These are phyloP conservation scores for Leccinum pachyderme DNA, from an alignment of 1,284 basidiomycete genomes.

Conservation along the genomic window DNA sequence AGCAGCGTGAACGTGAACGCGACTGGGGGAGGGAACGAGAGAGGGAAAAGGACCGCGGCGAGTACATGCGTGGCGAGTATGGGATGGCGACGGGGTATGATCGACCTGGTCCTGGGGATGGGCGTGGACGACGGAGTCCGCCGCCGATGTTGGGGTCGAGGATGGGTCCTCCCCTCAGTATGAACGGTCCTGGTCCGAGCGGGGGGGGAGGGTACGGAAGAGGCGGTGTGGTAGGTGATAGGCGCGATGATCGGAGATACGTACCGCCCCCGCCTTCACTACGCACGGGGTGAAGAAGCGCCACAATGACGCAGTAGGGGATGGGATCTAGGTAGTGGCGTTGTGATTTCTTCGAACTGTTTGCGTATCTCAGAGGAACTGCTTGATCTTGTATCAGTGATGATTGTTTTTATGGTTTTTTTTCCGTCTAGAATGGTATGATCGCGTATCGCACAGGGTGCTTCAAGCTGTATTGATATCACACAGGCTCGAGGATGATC, in stretches of 20 bases:
- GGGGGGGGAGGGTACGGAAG: constrained; percentile 11
- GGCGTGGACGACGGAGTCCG: constrained; percentile 27
- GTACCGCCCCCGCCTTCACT: constrained; percentile 18
- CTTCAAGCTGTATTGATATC: too few relatives aligned
- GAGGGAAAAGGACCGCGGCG: background rate
- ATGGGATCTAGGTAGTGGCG: background rate
- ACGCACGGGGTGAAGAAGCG: constrained; percentile 3
- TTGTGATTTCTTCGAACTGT: background rate
- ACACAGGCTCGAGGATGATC: too few relatives aligned
- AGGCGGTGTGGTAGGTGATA: constrained; percentile 13
- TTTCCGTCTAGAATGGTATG: too few relatives aligned
- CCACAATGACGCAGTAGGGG: background rate
- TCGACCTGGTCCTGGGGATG: constrained; percentile 7
- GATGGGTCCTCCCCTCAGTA: constrained; percentile 8
- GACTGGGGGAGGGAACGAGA: background rate
- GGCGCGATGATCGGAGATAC: constrained; percentile 24
- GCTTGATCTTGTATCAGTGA: too few relatives aligned
- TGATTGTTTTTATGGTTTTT: too few relatives aligned
- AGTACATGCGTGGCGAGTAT: constrained; percentile 22
- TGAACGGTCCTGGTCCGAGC: constrained; percentile 1
- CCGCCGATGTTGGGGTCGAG: constrained; percentile 15
- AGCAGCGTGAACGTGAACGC: background rate
- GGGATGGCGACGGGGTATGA: constrained; percentile 20
- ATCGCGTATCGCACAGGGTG: too few relatives aligned
- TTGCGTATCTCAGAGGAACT: too few relatives aligned